A percentile compares a stretch with the other conserved stretches of the same genome.
Evolutionary conservation across 768 basidiomycete genomes (phyloP).

Genomic region (Tylopilus rubrobrunneus): DNA sequence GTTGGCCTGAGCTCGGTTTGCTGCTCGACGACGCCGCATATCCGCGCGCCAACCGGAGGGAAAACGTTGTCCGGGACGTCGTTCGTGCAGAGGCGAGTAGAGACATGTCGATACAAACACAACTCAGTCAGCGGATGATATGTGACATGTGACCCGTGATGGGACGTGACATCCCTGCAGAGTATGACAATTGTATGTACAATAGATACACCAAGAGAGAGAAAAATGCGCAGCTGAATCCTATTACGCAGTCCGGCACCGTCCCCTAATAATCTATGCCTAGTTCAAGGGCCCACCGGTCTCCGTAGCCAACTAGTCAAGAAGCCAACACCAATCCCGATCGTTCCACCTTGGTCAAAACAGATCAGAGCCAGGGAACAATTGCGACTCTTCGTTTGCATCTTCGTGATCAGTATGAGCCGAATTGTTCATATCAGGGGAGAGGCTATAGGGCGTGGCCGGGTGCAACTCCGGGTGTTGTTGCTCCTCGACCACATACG

Average conservation of each 20-base stretch:
- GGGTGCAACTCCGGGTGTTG: conserved; percentile 9
- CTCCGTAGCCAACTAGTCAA: not conserved
- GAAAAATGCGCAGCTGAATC: conserved; percentile 2
- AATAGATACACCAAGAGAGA: conserved; percentile 23
- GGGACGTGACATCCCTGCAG: not conserved
- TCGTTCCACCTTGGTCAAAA: conserved; percentile 25
- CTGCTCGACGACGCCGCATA: conserved; percentile 12
- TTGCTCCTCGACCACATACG: conserved; percentile 22
- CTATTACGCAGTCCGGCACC: conserved; percentile 10
- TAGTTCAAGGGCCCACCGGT: not conserved
- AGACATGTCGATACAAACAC: conserved; percentile 13
- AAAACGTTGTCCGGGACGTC: conserved; percentile 9
- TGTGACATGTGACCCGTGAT: not conserved
- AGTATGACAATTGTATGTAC: conserved; percentile 3
- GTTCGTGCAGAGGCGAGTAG: conserved; percentile 11
- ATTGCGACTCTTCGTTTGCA: conserved; percentile 31
- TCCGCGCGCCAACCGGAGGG: conserved; percentile 9
- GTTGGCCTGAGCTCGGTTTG: not conserved
- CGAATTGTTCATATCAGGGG: conserved; percentile 15
- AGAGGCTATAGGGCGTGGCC: conserved; percentile 27
- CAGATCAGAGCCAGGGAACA: conserved; percentile 43
- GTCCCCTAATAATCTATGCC: conserved; percentile 15
- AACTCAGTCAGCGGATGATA: not conserved
- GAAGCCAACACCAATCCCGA: no score
- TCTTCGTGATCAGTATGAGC: conserved; percentile 16